phyloP scores from a whole-genome alignment of 2,329 filamentous ascomycete genomes.

The Colletotrichum sojae region DNA sequence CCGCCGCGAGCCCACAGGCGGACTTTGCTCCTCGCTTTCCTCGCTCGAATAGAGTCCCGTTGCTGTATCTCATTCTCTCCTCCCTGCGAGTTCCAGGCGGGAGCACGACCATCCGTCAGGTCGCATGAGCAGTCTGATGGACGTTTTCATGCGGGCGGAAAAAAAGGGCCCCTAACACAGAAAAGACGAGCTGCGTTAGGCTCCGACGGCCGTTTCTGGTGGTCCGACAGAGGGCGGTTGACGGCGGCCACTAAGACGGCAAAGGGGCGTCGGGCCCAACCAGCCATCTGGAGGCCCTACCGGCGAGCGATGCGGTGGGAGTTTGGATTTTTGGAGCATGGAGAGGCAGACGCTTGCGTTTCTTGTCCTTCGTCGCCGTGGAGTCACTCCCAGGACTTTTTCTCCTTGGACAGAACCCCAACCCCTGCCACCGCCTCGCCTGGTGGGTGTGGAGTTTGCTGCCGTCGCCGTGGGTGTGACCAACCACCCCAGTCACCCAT shows the following conservation, averaged over 20 bases:
- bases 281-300: constrained; percentile 29
- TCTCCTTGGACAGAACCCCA: constrained; percentile 23
- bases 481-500: constrained; percentile 25
- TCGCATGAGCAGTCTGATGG: constrained; percentile 26
- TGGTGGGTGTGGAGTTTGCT: constrained; percentile 38
- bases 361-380: constrained; percentile 24
- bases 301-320: constrained; percentile 5
- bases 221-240: constrained; percentile 38
- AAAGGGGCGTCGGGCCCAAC: constrained; percentile 34
- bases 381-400: constrained; percentile 19
- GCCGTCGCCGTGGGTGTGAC: constrained; percentile 36
- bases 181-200: constrained; percentile 31
- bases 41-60: neutral
- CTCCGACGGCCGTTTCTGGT: constrained; percentile 41
- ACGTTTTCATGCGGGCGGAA: constrained; percentile 38
- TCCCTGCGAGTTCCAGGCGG: constrained; percentile 35
- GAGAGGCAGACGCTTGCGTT: constrained; percentile 32
- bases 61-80: constrained; percentile 6
- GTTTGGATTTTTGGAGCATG: neutral
- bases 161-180: constrained; percentile 23
- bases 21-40: constrained; percentile 2
- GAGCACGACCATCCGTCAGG: constrained; percentile 32
- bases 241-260: constrained; percentile 32
- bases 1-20: constrained; percentile 16
- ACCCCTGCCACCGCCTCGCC: constrained; percentile 39